Percentiles rank a stretch among this genome's conserved stretches.
These are phyloP conservation scores for Auriculariales sp. DNA, from an alignment of 768 basidiomycete genomes.

Conservation along the genomic window DNA sequence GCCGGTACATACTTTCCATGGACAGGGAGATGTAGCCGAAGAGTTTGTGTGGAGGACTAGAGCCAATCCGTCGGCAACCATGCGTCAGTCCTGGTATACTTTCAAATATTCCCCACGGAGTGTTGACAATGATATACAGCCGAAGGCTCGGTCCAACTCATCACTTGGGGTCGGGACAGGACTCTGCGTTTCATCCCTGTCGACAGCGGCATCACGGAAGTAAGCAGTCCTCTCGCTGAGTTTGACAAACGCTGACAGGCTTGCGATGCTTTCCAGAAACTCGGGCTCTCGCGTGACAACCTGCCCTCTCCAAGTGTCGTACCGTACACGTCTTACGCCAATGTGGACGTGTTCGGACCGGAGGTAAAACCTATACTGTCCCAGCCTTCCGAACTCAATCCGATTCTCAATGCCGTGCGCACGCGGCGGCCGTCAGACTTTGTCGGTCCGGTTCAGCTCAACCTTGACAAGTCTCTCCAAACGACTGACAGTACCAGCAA, in stretches of 20 bases:
- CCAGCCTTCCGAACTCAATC: not conserved
- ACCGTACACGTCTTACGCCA: constrained; percentile 23
- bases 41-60: constrained; percentile 89
- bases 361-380: not conserved
- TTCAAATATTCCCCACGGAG: constrained; percentile 37
- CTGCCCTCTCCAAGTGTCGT: constrained; percentile 14
- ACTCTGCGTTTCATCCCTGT: constrained; percentile 88
- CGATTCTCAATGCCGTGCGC: not conserved
- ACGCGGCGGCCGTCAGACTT: not conserved
- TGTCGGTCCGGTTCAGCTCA: not conserved
- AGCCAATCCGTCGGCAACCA: constrained; percentile 12
- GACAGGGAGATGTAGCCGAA: constrained; percentile 87
- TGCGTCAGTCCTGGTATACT: constrained; percentile 11
- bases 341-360: constrained; percentile 31
- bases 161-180: constrained; percentile 82
- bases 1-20: constrained; percentile 67
- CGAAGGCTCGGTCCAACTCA: constrained; percentile 41
- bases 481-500: not conserved
- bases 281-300: constrained; percentile 35
- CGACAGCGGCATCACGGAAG: constrained; percentile 53
- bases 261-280: constrained; percentile 53
- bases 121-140: constrained; percentile 16
- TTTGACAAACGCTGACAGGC: constrained; percentile 23
- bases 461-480: not conserved
- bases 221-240: constrained; percentile 35